Evolutionary conservation across 2,329 filamentous ascomycete genomes (phyloP), one percentile per base, ranked within the genome.

Genomic region (Lasiodiplodia sp.): DNA sequence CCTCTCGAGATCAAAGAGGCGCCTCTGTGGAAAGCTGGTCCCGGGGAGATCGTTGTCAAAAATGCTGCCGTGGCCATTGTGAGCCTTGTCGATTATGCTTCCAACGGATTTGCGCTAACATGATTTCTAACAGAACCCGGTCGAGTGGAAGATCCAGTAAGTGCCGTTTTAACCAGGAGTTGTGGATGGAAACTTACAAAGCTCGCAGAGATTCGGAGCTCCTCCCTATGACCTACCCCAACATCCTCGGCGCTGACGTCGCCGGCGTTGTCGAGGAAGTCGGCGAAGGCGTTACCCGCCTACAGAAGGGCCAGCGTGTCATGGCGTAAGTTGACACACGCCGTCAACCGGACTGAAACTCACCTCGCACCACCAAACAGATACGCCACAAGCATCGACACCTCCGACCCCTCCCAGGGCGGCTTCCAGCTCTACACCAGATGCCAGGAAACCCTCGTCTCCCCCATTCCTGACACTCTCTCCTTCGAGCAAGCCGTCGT

Each of bases 401-500:
- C 76, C 14, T 63, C 71, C 0, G 75, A 70, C 37, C 69, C 73
- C 34, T 57, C 74, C 58, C 71, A 75, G 12, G 58, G 67, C 28
- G 77, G 73, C 37, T 80, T 78, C 71, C 78, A 79, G 68, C 71
- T 73, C 53, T 79, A 82, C 73, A 76, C 78, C 10, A 47, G 71
- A 6, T 71, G 73, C 44, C 72, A 71, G 37, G 74, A 75, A 1
- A 72, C 73, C 63, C 72, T 78, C 18, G 76, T 79, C 10, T 72
- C 79, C 5, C 77, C 78, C 58, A 78, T 84, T 57, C 82, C 82
- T 0, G 71, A 73, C 44, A 73, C 72, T 8, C 70, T 82, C 38
- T 73, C 78, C 58, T 84, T 75, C 71, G 77, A 72, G 14, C 70
- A 79, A 11, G 82, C 78, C 23, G 72, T 75, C 37, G 82, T 84